Evolutionary conservation across 2,329 filamentous ascomycete species (phyloP), one percentile per base, ranked within the genome.

Genomic region (Grosmannia penicillata): DNA sequence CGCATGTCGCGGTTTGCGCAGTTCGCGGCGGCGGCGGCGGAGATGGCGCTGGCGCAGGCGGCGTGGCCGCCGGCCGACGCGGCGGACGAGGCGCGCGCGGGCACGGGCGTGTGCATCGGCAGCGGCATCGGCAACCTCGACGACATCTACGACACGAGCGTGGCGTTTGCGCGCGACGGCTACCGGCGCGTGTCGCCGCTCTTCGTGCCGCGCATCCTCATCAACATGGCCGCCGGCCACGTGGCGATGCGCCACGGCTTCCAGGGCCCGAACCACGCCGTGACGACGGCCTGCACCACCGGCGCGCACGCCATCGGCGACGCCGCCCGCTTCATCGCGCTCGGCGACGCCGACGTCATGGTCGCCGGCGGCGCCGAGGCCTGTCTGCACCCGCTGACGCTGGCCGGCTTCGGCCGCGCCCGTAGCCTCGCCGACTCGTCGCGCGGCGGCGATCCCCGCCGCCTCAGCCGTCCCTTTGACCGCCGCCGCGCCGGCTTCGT

Each of bases 71-170:
- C 33, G 29, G 22, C 25, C 2, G 34, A 15, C 28, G 67, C 75
- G 17, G 73, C 71, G 17, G 81, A 93, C 53, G 68, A n/a, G 9
- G 10, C 93, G 52, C 25, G 13, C 3, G 68, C 69, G 39, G n/a
- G n/a, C n/a, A 93, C 87, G 0, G 91, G 91, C 1, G 82, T 98
- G 2, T 94, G 89, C 51, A 68, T 98, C 29, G 91, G 91, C 3
- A 96, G 89, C 47, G 91, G 91, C 2, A 95, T 98, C 50, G 91
- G 91, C 14, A 95, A 91, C 51, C 69, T 98, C 28, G 82, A 94
- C 29, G 86, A 94, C 49, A 76, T 93, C 8, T 95, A 93, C 57
- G 69, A 79, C 44, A 93, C 86, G 2, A 84, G 82, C 40, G 52
- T 94, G 36, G 75, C 73, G 2, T 93, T 82, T 53, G 69, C 82